Evolutionary conservation across 83 land plant genomes (phyloP).

Genomic region (Diphasiastrum complanatum): DNA sequence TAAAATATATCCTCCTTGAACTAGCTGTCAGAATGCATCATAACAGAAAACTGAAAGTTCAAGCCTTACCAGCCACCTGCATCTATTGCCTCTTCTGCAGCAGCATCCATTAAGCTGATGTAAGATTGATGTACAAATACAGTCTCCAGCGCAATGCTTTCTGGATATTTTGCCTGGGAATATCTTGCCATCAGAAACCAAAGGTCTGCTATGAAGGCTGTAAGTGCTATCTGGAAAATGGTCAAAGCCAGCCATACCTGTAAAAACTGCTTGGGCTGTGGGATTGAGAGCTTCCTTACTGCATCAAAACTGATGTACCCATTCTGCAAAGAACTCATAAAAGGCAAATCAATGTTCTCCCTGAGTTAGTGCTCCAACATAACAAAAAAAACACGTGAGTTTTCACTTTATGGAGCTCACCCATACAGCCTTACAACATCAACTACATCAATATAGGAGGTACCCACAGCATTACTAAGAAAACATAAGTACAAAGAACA

Average conservation of each 20-base stretch:
- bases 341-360: neutral
- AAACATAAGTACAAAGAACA: neutral
- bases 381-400: neutral
- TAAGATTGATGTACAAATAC: slow-evolving; percentile 74
- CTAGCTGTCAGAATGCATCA: neutral
- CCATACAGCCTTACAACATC: too few relatives aligned
- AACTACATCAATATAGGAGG: too few relatives aligned
- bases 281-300: slow-evolving; percentile 73
- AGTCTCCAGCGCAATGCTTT: slow-evolving; percentile 67
- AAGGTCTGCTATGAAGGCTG: too few relatives aligned
- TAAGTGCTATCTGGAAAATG: neutral
- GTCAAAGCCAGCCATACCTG: slow-evolving; percentile 64
- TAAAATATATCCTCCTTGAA: neutral
- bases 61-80: slow-evolving; percentile 66
- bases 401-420: neutral
- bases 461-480: too few relatives aligned
- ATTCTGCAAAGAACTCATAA: slow-evolving; percentile 47
- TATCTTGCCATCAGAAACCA: too few relatives aligned
- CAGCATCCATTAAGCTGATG: slow-evolving; percentile 81
- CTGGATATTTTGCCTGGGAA: slow-evolving; percentile 89
- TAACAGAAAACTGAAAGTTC: neutral
- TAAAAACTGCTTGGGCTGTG: slow-evolving; percentile 83
- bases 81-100: slow-evolving; percentile 76
- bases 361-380: neutral
- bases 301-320: slow-evolving; percentile 78